A percentile compares a stretch with the other conserved stretches of the same genome.
These are phyloP conservation scores for Alisma plantagoaquatica DNA, from an alignment of 106 monocot genomes.

Conservation along the genomic window DNA sequence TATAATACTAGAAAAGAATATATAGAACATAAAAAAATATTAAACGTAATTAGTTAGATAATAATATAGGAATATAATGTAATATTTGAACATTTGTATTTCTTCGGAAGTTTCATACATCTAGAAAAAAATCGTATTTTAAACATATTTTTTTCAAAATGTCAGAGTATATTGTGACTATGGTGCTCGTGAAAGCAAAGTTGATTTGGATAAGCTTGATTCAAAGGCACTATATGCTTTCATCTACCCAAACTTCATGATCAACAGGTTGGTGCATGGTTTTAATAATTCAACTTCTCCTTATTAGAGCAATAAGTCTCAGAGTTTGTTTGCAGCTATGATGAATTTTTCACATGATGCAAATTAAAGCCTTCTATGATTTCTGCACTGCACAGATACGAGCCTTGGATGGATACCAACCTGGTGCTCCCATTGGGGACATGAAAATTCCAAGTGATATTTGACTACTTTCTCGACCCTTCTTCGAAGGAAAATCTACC, in stretches of 20 bases:
- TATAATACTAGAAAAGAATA: no score
- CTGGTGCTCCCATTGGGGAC: conserved; percentile 55
- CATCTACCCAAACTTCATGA: conserved; percentile 91
- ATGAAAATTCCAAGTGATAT: conserved; percentile 66
- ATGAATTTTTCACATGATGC: no score
- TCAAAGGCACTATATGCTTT: conserved; percentile 77
- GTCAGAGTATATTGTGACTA: conserved; percentile 79
- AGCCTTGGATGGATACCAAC: conserved; percentile 93
- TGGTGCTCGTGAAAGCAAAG: conserved; percentile 6
- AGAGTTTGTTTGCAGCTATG: no score
- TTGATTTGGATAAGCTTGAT: conserved; percentile 56
- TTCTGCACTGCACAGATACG: conserved; percentile 58
- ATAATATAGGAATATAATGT: no score
- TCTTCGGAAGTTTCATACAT: no score
- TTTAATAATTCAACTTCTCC: no score
- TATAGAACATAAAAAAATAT: no score
- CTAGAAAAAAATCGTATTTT: no score
- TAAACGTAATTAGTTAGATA: no score
- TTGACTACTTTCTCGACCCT: conserved; percentile 79
- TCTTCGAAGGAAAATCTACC: conserved; percentile 44
- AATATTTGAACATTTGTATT: no score
- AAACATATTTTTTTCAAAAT: conserved; percentile 66
- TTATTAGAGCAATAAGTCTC: no score
- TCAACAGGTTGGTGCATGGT: conserved; percentile 77
- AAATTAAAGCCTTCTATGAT: no score